Evolutionary conservation across 306 rosid species (phyloP), one percentile per base, ranked within the genome.

Genomic region (Malus sieversii): DNA sequence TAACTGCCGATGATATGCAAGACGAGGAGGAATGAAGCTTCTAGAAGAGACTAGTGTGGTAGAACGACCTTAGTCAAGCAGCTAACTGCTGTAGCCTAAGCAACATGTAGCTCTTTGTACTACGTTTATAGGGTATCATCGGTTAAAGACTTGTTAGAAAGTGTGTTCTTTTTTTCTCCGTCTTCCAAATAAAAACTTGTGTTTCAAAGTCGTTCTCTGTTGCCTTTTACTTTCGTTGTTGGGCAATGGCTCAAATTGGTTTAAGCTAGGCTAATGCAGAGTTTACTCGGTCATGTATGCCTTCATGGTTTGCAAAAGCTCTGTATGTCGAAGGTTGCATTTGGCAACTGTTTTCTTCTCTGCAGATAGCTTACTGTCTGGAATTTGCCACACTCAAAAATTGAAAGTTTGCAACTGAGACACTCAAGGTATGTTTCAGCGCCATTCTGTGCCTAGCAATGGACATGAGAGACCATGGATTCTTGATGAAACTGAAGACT

Each of bases 1-100:
- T 86, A 61, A 86, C 82, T 77, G 83, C 93, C 48, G 97, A 95
- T 80, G 97, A 95, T 71, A 51, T 51, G 57, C 70, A 77, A 67
- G 98, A 89, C 30, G 93, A 88, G 20, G 96, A 88, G 20, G 96
- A 88, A 35, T 73, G 85, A 81, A 75, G 65, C 73, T 55, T 7
- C 51, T 70, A 80, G 70, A 71, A 74, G 60, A 82, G 48, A 35
- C 66, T 63, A 46, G 29, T 73, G 60, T 64, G 33, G 74, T n/a
- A 69, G 10, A 66, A 6, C 35, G 68, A 72, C 71, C 53, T 68
- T 20, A 45, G 27, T 66, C 53, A 42, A 66, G 81, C 66, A 33
- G 55, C 60, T 71, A 73, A 71, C 75, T 59, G 71, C 5, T 58
- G 10, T n/a, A 45, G 70, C 5, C 8, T 25, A 14, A 69, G 60